Evolutionary conservation across 176 grass and related monocot species (phyloP), one percentile per base, ranked within the genome.

Genomic region (Saccharum officinarum): DNA sequence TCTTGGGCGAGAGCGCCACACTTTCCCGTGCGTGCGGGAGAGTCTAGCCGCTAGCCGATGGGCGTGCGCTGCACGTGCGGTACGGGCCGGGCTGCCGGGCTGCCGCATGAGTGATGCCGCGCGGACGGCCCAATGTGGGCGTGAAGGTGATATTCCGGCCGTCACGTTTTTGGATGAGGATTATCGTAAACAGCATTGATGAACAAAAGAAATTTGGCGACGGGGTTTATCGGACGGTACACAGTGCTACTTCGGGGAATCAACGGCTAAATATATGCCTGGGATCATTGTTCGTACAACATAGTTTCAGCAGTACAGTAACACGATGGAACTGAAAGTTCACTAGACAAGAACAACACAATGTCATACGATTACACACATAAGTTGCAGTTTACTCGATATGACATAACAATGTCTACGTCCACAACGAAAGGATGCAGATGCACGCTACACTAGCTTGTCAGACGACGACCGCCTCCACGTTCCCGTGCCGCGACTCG

Each of bases 391-490:
- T n/a, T n/a, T n/a, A n/a, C n/a, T n/a, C n/a, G n/a, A n/a, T n/a
- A n/a, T n/a, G n/a, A n/a, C n/a, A n/a, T 28, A 28, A 28, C 28
- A 28, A 28, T 28, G 28, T 28, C 71, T 9, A 73, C n/a, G 11
- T 6, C 2, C 22, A 41, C 76, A 12, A 67, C 16, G 0, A 66
- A 7, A 1, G 4, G n/a, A 44, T 13, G 7, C 1, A n/a, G 26
- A 31, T 8, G 15, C 23, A 22, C 28, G 2, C 39, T 3, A 15
- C 47, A 0, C 28, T 28, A 26, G 61, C 25, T 28, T 28, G 13
- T 66, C 28, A 97, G 42, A 88, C 77, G 3, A 71, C 84, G 3
- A 87, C 85, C 0, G 84, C 72, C 20, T 82, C 76, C 17, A 86
- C 82, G 80, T 37, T 89, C 7, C 86, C 83, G 30, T 76, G 85